Base-by-base conservation (phyloP, 805 yeast species). In the Cyberlindnera misumaiensis region DNA sequence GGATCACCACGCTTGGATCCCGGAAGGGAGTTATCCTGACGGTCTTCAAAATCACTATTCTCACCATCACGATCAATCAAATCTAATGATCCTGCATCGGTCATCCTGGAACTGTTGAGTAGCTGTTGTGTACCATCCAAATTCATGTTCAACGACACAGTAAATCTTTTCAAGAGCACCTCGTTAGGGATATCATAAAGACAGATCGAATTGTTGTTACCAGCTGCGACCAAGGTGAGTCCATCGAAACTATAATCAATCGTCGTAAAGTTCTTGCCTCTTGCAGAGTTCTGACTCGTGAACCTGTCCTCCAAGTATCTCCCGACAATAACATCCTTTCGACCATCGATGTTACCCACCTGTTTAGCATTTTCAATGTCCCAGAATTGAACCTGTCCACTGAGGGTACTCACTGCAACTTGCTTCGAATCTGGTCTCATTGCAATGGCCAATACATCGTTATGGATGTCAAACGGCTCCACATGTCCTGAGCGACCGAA, bases 361-460 rank as follows among this genome's bases (percentile, higher is more conserved):
- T 89, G 96, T 48, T 77, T 79, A 11, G 87, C 95, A 35, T 71
- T 70, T 52, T 82, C 93, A 32, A 87, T 73, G 54, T 90, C 89
- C 77, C 87, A 93, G 34, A 87, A 75, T 3, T 83, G 63, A 13
- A 93, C 68, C 57, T 85, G 87, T 5, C 98, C 98, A 59, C 83
- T 94, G 50, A 90, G 67, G 0, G 97, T 83, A 14, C 90, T 72
- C 1, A 85, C 95, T 0, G 96, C 94, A 30, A 93, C 70, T 57
- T 83, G 83, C 54, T 85, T 83, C n/a, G 95, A 85, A 56, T 93
- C 97, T 0, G 96, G 97, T 54, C 96, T 73, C 73, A 90, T 75
- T 0, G 88, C 74, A 28, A 93, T 67, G 15, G 87, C 72, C 45
- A 90, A 68, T 10, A 87, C 96, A 58, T 93, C 98, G 28, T 89